Evolutionary conservation across 257 asterid genomes (phyloP).

Genomic region (Lycium ferocissimum): DNA sequence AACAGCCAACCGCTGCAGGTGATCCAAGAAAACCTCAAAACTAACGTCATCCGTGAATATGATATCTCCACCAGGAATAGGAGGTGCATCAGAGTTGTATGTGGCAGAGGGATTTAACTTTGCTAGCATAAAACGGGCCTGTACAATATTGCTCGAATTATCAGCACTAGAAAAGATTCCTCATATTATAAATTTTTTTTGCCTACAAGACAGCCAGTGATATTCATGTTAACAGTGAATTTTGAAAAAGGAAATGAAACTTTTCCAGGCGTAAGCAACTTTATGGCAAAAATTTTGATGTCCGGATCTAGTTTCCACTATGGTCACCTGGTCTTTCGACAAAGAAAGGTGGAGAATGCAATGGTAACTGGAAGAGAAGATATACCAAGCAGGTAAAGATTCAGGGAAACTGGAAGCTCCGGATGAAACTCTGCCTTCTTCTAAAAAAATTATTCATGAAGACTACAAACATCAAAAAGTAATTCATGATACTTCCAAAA

Average conservation of each 20-base stretch:
- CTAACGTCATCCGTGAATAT: constrained; percentile 97
- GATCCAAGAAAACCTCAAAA: constrained; percentile 96
- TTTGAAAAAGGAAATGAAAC: not conserved
- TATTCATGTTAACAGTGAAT: not conserved
- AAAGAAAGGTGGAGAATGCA: not conserved
- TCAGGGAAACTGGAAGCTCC: not conserved
- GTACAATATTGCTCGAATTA: constrained; percentile 36
- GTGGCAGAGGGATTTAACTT: constrained; percentile 98
- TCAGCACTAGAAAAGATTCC: not conserved
- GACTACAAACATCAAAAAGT: constrained; percentile 2
- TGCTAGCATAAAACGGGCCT: constrained; percentile 98
- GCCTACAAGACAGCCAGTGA: too few species aligned
- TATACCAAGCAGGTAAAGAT: not conserved
- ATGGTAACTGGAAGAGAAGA: not conserved
- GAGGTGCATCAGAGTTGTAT: constrained; percentile 72
- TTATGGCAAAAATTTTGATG: not conserved
- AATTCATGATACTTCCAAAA: not conserved
- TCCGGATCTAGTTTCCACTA: not conserved
- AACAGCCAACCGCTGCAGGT: constrained; percentile 95
- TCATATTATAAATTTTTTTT: not conserved
- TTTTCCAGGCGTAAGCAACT: not conserved
- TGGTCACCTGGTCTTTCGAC: not conserved
- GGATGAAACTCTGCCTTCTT: not conserved
- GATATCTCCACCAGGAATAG: constrained; percentile 81
- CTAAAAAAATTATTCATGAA: not conserved